phyloP scores from a whole-genome alignment of 306 rosid genomes.

The Spatholobus suberectus region DNA sequence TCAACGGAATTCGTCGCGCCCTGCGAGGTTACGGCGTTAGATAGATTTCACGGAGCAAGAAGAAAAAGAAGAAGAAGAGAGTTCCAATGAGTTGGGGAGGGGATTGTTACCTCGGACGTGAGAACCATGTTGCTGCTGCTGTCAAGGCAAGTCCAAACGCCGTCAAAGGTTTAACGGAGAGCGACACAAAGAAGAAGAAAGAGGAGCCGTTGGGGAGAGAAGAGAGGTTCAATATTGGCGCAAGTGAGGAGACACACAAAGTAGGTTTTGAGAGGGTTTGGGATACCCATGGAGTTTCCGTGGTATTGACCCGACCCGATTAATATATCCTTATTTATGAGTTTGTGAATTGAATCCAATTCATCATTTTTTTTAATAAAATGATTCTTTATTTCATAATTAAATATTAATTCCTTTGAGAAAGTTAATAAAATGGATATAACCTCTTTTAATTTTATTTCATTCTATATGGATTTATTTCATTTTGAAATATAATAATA shows the following conservation, averaged over 20 bases:
- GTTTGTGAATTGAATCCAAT: no score
- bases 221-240: background rate
- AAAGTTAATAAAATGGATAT: no score
- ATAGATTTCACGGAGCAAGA: background rate
- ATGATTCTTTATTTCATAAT: no score
- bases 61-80: background rate
- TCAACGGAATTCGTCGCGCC: constrained; percentile 64
- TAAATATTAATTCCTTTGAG: no score
- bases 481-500: no score
- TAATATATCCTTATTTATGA: no score
- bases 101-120: background rate
- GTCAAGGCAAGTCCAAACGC: background rate
- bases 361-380: no score
- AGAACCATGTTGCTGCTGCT: background rate
- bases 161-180: background rate
- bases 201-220: background rate
- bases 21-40: constrained; percentile 44
- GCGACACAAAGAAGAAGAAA: background rate
- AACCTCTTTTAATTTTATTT: no score
- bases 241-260: background rate
- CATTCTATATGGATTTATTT: no score
- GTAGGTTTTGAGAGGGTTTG: background rate
- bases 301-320: background rate
- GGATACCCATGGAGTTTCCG: background rate
- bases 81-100: background rate